Percentiles rank a stretch among this genome's conserved stretches.
Evolutionary conservation across 2,329 filamentous ascomycete genomes (phyloP).

Genomic region (Madurella mycetomatis): DNA sequence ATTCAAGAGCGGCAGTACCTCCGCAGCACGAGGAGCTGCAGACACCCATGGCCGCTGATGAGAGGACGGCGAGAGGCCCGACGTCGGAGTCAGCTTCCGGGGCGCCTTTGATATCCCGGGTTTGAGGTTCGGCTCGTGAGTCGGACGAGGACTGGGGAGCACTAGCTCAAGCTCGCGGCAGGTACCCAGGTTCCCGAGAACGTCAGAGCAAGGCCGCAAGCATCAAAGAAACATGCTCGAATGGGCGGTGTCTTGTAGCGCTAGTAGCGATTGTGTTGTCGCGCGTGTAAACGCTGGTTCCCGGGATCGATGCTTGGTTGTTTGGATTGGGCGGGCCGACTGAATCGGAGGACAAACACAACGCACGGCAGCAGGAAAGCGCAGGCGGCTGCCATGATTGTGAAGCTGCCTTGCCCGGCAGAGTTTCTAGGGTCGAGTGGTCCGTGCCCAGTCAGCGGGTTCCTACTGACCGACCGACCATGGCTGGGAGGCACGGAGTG

Average conservation of each 20-base stretch:
- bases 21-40: conserved; percentile 57
- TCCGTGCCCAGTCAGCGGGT: too few relatives aligned
- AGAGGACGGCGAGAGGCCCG: conserved; percentile 9
- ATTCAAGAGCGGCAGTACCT: conserved; percentile 34
- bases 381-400: background rate
- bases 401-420: conserved; percentile 19
- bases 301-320: conserved; percentile 13
- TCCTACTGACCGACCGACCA: too few relatives aligned
- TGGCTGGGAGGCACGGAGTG: too few relatives aligned
- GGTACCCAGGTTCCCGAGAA: background rate
- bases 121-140: conserved; percentile 5
- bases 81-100: conserved; percentile 1
- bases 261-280: conserved; percentile 14
- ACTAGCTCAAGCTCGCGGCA: conserved; percentile 7
- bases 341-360: conserved; percentile 5
- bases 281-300: conserved; percentile 11
- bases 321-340: conserved; percentile 15
- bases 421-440: too few relatives aligned
- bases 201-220: conserved; percentile 6
- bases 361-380: conserved; percentile 2
- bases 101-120: conserved; percentile 2
- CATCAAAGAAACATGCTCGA: conserved; percentile 16
- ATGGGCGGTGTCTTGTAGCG: conserved; percentile 1
- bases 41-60: conserved; percentile 51
- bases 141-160: background rate